These are phyloP conservation scores for Calocybe cyanea DNA, from an alignment of 768 basidiomycete species.

Conservation along the genomic window DNA sequence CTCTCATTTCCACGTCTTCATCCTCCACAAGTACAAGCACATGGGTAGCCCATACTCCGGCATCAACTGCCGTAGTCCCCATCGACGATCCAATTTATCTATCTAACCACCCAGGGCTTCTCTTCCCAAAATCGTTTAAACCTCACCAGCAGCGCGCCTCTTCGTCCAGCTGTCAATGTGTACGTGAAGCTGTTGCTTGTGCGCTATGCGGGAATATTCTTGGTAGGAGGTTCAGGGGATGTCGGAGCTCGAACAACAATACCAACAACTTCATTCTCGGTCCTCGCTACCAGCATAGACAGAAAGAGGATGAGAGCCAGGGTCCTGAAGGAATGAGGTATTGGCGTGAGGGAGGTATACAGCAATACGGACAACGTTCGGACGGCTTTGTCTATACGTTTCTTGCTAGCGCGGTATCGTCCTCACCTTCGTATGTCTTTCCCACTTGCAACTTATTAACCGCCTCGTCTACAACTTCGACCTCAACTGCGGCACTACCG, in stretches of 20 bases:
- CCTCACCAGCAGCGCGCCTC: conserved; percentile 50
- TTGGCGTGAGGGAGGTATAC: conserved; percentile 31
- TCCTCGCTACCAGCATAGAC: conserved; percentile 14
- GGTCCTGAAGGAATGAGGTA: conserved; percentile 39
- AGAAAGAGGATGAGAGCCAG: not conserved
- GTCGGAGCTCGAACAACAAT: conserved; percentile 59
- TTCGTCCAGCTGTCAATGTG: conserved; percentile 48
- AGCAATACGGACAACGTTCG: conserved; percentile 13
- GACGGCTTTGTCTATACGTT: conserved; percentile 38
- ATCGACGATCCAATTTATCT: conserved; percentile 61
- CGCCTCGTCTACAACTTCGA: conserved; percentile 11
- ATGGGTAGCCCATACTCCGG: conserved; percentile 55
- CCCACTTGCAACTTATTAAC: too few relatives aligned
- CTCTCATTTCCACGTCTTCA: not conserved
- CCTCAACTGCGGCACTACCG: conserved; percentile 11
- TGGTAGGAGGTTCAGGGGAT: conserved; percentile 59
- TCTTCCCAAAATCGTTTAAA: conserved; percentile 31
- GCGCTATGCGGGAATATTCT: conserved; percentile 61
- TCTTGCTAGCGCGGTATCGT: conserved; percentile 42
- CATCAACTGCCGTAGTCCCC: conserved; percentile 50
- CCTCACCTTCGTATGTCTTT: conserved; percentile 19
- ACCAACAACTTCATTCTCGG: conserved; percentile 29
- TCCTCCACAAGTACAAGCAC: conserved; percentile 34
- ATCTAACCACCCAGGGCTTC: conserved; percentile 33
- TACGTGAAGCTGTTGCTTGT: conserved; percentile 67